Conservation (phyloP, 2,329 filamentous ascomycete species). For the Coniochaeta sp. region DNA sequence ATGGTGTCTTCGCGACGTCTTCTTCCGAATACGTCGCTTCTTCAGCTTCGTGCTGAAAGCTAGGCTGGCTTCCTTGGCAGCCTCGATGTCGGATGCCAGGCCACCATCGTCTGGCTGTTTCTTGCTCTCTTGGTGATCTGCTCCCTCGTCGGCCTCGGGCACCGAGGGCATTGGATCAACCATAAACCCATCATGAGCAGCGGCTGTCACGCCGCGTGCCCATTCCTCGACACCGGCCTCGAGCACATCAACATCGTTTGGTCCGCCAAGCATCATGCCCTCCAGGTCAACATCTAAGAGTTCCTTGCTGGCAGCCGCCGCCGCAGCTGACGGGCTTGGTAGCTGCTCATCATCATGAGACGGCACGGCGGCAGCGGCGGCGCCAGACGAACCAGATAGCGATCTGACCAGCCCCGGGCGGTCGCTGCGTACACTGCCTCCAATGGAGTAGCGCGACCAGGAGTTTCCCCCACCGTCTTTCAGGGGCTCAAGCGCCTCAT, state of each 20-base stretch:
- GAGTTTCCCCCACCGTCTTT: conserved; percentile 35
- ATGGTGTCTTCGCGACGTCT: conserved; percentile 18
- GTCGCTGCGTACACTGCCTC: conserved; percentile 19
- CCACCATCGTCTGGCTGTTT: conserved; percentile 14
- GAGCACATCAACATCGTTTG: conserved; percentile 17
- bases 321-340: conserved; percentile 43
- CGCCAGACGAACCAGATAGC: conserved; percentile 8
- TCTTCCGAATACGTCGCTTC: conserved; percentile 35
- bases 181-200: not conserved
- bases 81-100: conserved; percentile 24
- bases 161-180: conserved; percentile 5
- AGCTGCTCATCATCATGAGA: conserved; percentile 27
- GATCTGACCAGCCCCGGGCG: conserved; percentile 12
- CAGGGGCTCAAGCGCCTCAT: conserved; percentile 71
- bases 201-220: conserved; percentile 16
- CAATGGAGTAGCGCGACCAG: conserved; percentile 33
- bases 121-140: conserved; percentile 4
- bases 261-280: conserved; percentile 26
- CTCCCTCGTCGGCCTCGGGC: conserved; percentile 18
- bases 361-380: conserved; percentile 10
- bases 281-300: conserved; percentile 34
- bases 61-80: conserved; percentile 23
- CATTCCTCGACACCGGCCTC: conserved; percentile 20
- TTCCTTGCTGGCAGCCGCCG: conserved; percentile 43
- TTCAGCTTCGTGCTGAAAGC: conserved; percentile 39